Evolutionary conservation across 192 early-diverging fungal species (phyloP).

Genomic region (Linnemannia elongata): DNA sequence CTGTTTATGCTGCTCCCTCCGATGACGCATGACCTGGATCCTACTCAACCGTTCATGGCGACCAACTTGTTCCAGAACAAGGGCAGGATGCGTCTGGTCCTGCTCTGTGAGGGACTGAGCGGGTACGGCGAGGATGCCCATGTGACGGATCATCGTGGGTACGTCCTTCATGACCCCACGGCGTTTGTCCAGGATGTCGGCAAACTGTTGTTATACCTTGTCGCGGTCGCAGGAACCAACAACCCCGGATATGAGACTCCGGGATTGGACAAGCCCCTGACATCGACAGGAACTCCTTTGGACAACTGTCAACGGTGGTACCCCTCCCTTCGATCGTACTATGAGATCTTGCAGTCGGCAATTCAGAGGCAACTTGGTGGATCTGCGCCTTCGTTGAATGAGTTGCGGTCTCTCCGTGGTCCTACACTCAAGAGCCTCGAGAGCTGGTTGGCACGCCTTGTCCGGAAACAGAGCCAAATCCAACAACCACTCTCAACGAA

Average conservation of each 20-base stretch:
- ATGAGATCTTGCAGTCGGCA: conserved; percentile 20
- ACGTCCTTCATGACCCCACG: conserved; percentile 17
- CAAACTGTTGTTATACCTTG: conserved; percentile 41
- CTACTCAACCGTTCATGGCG: conserved; percentile 19
- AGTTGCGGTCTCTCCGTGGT: conserved; percentile 28
- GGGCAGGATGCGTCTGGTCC: conserved; percentile 26
- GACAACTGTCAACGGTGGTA: conserved; percentile 54
- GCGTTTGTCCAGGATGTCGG: conserved; percentile 44
- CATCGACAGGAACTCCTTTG: conserved; percentile 41
- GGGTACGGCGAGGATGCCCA: conserved; percentile 52
- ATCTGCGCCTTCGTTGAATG: conserved; percentile 24
- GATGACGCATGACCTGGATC: conserved; percentile 26
- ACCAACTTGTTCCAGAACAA: conserved; percentile 38
- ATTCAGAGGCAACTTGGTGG: conserved; percentile 22
- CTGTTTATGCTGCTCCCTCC: conserved; percentile 57
- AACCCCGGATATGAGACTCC: conserved; percentile 35
- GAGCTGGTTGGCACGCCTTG: conserved; percentile 26
- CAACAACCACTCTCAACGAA: not conserved
- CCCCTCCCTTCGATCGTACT: conserved; percentile 33
- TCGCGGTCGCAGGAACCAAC: conserved; percentile 30
- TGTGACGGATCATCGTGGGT: conserved; percentile 48
- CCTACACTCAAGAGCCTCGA: conserved; percentile 43
- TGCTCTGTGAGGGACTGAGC: conserved; percentile 44
- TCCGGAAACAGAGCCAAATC: conserved; percentile 24
- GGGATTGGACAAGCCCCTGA: conserved; percentile 17